Evolutionary conservation across 768 basidiomycete genomes (phyloP).

Genomic region (Agaricus blazei): DNA sequence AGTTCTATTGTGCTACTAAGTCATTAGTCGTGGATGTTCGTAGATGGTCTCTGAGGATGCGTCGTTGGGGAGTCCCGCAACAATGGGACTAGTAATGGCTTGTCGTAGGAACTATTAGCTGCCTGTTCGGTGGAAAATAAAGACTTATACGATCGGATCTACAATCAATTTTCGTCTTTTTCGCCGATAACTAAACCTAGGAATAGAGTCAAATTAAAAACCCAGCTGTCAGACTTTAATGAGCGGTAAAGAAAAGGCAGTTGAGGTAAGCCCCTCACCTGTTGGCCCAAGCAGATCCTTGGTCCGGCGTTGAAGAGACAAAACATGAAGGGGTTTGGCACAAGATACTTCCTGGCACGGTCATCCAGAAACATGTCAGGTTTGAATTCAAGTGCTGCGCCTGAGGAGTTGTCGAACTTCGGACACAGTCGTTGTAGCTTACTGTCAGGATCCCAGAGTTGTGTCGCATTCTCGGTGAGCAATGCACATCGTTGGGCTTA

Average conservation of each 20-base stretch:
- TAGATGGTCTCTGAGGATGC: no score
- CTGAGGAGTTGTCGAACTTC: not conserved
- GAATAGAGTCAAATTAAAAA: slow-evolving; percentile 14
- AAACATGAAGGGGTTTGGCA: slow-evolving; percentile 53
- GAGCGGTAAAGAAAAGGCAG: no score
- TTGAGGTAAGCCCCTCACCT: no score
- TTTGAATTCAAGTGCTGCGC: slow-evolving; percentile 52
- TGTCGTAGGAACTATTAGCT: slow-evolving; percentile 41
- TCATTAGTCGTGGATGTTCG: no score
- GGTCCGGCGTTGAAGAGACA: slow-evolving; percentile 50
- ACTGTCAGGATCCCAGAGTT: slow-evolving; percentile 71
- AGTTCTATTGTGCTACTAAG: no score
- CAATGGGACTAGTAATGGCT: no score
- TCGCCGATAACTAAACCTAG: not conserved
- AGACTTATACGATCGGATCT: slow-evolving; percentile 1
- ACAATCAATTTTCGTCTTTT: not conserved
- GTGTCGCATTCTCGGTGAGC: no score
- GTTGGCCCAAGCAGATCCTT: no score
- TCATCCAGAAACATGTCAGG: slow-evolving; percentile 67
- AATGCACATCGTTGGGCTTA: no score
- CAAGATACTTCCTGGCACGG: slow-evolving; percentile 49
- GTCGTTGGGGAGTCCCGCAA: no score
- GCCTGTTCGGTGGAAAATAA: slow-evolving; percentile 26
- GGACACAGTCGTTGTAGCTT: not conserved
- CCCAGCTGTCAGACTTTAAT: slow-evolving; percentile 20